phyloP scores from a whole-genome alignment of 2,329 filamentous ascomycete species.

The Cercospora citrullina region DNA sequence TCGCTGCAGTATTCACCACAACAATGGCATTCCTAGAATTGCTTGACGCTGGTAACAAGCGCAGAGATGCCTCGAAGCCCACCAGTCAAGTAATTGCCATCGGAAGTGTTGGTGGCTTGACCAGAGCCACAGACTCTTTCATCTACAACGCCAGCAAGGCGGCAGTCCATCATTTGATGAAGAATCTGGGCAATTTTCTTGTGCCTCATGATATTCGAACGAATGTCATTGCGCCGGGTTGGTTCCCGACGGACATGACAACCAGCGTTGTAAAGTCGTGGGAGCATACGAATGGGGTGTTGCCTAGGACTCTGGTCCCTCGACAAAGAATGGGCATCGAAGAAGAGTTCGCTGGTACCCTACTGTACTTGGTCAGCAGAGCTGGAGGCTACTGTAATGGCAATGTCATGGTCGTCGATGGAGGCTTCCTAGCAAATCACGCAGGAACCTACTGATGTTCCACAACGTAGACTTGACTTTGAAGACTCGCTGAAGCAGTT shows the following conservation, averaged over 20 bases:
- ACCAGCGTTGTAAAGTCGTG: conserved; percentile 38
- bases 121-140: conserved; percentile 34
- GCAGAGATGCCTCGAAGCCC: conserved; percentile 41
- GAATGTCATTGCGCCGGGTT: conserved; percentile 50
- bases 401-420: conserved; percentile 51
- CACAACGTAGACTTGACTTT: background rate
- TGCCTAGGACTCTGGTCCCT: conserved; percentile 36
- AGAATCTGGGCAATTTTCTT: conserved; percentile 46
- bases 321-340: conserved; percentile 35
- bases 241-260: conserved; percentile 50
- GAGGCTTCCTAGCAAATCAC: conserved; percentile 43
- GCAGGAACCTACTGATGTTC: conserved; percentile 20
- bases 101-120: conserved; percentile 43
- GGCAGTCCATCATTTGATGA: conserved; percentile 48
- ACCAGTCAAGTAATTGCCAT: conserved; percentile 51
- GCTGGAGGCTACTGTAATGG: conserved; percentile 58
- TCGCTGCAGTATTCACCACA: conserved; percentile 47
- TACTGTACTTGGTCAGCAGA: conserved; percentile 54
- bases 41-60: conserved; percentile 48
- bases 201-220: conserved; percentile 49
- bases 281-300: conserved; percentile 38
- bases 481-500: background rate
- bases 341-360: conserved; percentile 53
- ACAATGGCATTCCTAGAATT: conserved; percentile 49
- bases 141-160: conserved; percentile 49